Percentiles rank a stretch among this genome's conserved stretches.
Conservation (phyloP, 768 basidiomycete species). For the Dioszegia aurantiaca region DNA sequence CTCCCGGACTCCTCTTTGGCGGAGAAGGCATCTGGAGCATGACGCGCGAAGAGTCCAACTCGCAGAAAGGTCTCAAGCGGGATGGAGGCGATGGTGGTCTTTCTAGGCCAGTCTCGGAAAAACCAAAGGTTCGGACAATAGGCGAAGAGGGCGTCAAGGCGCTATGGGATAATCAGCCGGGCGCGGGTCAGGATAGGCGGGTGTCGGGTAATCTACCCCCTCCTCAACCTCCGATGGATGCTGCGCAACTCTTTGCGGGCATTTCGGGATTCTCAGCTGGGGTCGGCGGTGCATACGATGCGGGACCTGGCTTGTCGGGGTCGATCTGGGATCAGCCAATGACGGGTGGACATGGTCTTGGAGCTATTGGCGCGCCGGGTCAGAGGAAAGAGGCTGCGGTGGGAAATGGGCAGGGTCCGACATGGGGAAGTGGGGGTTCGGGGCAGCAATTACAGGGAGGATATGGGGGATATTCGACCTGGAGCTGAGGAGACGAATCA, state of each 20-base stretch:
- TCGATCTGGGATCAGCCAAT: too few species aligned
- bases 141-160: slow-evolving; percentile 11
- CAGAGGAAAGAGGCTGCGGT: too few species aligned
- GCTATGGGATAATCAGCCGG: neutral
- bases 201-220: neutral
- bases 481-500: neutral
- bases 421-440: too few species aligned
- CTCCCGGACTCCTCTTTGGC: slow-evolving; percentile 32
- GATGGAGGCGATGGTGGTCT: slow-evolving; percentile 3
- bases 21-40: slow-evolving; percentile 40
- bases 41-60: slow-evolving; percentile 31
- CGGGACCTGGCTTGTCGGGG: neutral
- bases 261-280: slow-evolving; percentile 3
- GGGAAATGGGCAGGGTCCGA: too few species aligned
- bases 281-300: neutral
- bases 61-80: slow-evolving; percentile 28
- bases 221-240: neutral
- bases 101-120: neutral
- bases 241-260: slow-evolving; percentile 12
- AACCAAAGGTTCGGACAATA: neutral
- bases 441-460: neutral
- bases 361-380: too few species aligned
- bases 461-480: slow-evolving; percentile 1
- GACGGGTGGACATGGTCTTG: too few species aligned
- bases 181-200: neutral